Conservation (phyloP, 2,329 filamentous ascomycete species). For the Arthrobotrys pseudoclavata region DNA sequence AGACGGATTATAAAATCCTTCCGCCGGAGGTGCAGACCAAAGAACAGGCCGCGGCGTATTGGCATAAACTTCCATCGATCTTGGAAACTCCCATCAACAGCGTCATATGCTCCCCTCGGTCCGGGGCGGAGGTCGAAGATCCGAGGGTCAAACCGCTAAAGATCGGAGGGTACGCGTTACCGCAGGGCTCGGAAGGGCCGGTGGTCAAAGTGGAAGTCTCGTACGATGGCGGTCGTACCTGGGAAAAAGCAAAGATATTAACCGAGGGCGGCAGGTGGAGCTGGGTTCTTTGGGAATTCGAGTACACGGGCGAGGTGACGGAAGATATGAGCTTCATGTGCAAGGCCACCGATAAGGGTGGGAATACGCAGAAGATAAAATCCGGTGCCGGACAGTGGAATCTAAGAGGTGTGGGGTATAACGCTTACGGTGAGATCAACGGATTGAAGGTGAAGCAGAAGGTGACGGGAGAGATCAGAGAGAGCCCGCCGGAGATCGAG, state of each 20-base stretch:
- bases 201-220: conserved; percentile 86
- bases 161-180: conserved; percentile 79
- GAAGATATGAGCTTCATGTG: conserved; percentile 69
- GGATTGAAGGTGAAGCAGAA: conserved; percentile 67
- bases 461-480: not conserved
- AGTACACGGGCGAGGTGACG: conserved; percentile 67
- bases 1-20: conserved; percentile 73
- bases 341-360: conserved; percentile 71
- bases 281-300: conserved; percentile 72
- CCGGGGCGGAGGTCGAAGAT: conserved; percentile 67
- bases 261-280: conserved; percentile 68
- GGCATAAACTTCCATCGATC: conserved; percentile 70
- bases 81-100: conserved; percentile 73
- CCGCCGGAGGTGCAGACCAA: conserved; percentile 70
- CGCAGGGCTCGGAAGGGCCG: conserved; percentile 79
- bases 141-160: conserved; percentile 29
- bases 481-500: not conserved
- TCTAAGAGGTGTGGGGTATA: conserved; percentile 73
- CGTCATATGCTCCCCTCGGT: conserved; percentile 70
- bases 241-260: conserved; percentile 74
- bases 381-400: conserved; percentile 69
- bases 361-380: conserved; percentile 69
- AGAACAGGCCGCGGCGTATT: conserved; percentile 71
- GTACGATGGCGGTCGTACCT: conserved; percentile 83
- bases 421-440: conserved; percentile 72